Evolutionary conservation across 345 rosid species (phyloP), one percentile per base, ranked within the genome.

Genomic region (Eucalyptus cloeziana): DNA sequence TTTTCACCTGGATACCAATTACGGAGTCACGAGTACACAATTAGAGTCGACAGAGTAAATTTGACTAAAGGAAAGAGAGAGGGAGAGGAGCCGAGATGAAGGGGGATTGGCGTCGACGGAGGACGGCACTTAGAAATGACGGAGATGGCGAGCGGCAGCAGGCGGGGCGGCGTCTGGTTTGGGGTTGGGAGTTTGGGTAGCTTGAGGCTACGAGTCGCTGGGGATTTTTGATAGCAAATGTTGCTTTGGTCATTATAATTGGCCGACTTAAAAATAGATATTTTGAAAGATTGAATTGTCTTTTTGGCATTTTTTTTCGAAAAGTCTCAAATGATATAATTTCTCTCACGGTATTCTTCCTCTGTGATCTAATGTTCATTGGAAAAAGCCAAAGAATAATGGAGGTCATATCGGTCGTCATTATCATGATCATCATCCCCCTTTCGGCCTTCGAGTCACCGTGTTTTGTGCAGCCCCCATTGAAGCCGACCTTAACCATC

Each of bases 381-480:
- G 16, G 83, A 40, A 76, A 76, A 76, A 40, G 47, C 83, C 85
- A 22, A 21, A 40, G 47, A 87, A 86, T 49, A 86, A 86, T 45
- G 43, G 88, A 69, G 44, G 88, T 43, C 85, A 76, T 76, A 40
- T 76, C 83, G 10, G 83, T 40, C 81, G n/a, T 31, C 21, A 31
- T 31, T 10, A 76, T 71, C 85, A 40, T 21, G 30, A 40, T 76
- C 85, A 40, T 76, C 16, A 76, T 40, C 9, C 1, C 85, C 12
- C 85, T 40, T 76, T 76, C 85, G 85, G 85, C 47, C 85, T 86
- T 86, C 88, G 90, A 86, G 91, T 47, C 69, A 22, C 33, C 87
- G 93, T 92, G 93, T 87, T 92, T 87, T 86, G 94, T 90, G 94
- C 93, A 90, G 93, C 92, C 91, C 88, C 90, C 45, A 58, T 19